Percentiles rank a stretch among this genome's conserved stretches.
phyloP scores from a whole-genome alignment of 2,329 filamentous ascomycete species.

The Zymoseptoria brevis region DNA sequence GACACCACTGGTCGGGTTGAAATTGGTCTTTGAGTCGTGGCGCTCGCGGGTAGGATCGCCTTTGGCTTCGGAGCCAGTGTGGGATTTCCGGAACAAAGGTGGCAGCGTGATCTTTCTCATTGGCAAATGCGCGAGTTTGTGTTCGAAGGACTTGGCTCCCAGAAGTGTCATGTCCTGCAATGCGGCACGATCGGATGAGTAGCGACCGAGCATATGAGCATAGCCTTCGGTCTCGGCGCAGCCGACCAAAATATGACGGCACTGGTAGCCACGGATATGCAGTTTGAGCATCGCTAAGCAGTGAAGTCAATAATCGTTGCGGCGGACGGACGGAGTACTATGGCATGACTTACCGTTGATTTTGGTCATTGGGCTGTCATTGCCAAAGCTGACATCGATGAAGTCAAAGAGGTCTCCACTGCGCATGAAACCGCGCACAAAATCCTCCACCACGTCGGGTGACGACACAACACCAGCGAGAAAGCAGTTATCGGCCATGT shows the following conservation, averaged over 20 bases:
- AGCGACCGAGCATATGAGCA: constrained; percentile 44
- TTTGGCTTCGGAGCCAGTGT: constrained; percentile 33
- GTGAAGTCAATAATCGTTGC: constrained; percentile 5
- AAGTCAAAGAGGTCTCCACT: constrained; percentile 52
- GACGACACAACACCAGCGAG: constrained; percentile 42
- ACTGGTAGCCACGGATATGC: constrained; percentile 50
- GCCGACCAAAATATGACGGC: constrained; percentile 53
- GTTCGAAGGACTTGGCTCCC: constrained; percentile 49
- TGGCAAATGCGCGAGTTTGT: constrained; percentile 43
- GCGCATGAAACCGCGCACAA: constrained; percentile 51
- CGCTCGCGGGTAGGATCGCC: constrained; percentile 12
- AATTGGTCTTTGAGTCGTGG: constrained; percentile 24
- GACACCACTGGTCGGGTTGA: constrained; percentile 23
- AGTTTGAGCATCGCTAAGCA: constrained; percentile 46
- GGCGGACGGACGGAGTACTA: background rate
- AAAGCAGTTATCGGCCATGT: constrained; percentile 11
- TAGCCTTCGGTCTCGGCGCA: constrained; percentile 52
- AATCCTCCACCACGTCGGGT: constrained; percentile 32
- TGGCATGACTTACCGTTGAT: constrained; percentile 38
- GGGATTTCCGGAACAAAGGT: constrained; percentile 47
- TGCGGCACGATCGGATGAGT: constrained; percentile 37
- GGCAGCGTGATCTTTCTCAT: constrained; percentile 46
- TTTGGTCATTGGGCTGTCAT: constrained; percentile 52
- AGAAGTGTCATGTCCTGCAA: constrained; percentile 47
- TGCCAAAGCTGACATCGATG: constrained; percentile 52